Evolutionary conservation across 176 grass and related monocot species (phyloP).

Genomic region (Musa itinerans): DNA sequence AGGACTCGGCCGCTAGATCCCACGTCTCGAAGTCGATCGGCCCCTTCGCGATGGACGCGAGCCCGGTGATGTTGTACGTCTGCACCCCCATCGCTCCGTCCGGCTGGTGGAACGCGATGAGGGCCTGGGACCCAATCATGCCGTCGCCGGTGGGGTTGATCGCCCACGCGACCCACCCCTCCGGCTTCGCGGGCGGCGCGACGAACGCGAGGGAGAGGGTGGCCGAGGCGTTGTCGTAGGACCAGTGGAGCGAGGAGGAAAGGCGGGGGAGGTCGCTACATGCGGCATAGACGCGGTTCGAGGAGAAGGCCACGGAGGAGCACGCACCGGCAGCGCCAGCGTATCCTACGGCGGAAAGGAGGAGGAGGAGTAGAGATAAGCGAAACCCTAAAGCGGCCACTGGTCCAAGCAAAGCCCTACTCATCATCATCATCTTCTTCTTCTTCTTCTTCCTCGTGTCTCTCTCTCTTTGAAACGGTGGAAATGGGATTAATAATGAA

Average conservation of each 20-base stretch:
- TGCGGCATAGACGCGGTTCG: conserved; percentile 25
- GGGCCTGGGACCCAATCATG: conserved; percentile 59
- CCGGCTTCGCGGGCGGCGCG: conserved; percentile 11
- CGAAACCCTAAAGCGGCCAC: not conserved
- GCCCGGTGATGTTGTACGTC: conserved; percentile 52
- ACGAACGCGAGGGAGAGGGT: conserved; percentile 48
- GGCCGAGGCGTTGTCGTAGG: conserved; percentile 26
- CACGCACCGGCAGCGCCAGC: not conserved
- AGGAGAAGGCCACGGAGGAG: not conserved
- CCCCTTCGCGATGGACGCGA: not conserved
- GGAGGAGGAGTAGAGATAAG: not conserved
- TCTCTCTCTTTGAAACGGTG: too few species aligned
- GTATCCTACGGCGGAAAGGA: not conserved
- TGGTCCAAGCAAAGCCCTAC: not conserved
- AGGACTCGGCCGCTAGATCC: conserved; percentile 41
- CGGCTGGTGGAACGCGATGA: conserved; percentile 20
- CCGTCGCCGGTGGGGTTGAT: conserved; percentile 46
- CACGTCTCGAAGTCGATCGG: conserved; percentile 37
- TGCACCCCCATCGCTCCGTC: conserved; percentile 23
- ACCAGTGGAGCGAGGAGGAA: conserved; percentile 48
- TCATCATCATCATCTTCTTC: too few species aligned
- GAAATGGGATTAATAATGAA: too few species aligned
- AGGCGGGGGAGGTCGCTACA: conserved; percentile 36
- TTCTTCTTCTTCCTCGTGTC: too few species aligned
- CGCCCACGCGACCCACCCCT: conserved; percentile 59